These are phyloP conservation scores for Pythium aristosporum DNA, from an alignment of 352 stramenopile species.

Conservation along the genomic window DNA sequence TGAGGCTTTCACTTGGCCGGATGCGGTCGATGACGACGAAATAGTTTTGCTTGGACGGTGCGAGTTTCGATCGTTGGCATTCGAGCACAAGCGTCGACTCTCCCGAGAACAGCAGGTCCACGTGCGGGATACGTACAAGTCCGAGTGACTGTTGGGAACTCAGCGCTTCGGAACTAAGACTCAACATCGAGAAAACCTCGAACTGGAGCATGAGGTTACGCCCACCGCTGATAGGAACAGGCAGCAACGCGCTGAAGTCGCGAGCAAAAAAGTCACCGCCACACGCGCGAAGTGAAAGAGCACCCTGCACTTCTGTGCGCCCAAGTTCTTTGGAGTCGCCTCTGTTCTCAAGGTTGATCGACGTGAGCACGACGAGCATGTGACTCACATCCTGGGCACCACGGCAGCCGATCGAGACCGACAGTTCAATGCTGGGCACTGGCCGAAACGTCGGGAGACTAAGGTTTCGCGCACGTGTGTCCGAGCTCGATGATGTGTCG, in stretches of 20 bases:
- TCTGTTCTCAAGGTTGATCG: conserved; percentile 44
- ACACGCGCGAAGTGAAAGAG: conserved; percentile 64
- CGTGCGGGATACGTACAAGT: conserved; percentile 68
- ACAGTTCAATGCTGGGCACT: conserved; percentile 63
- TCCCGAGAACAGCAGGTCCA: conserved; percentile 75
- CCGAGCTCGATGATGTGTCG: conserved; percentile 13
- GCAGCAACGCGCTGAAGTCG: conserved; percentile 75
- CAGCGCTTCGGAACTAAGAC: conserved; percentile 53
- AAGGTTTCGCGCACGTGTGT: conserved; percentile 54
- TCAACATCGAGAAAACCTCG: conserved; percentile 71
- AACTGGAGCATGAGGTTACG: conserved; percentile 73
- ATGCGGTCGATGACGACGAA: conserved; percentile 83
- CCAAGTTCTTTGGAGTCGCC: conserved; percentile 52
- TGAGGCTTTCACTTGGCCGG: conserved; percentile 55
- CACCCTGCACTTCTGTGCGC: conserved; percentile 75
- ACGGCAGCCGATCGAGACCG: conserved; percentile 74
- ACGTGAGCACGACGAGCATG: conserved; percentile 74
- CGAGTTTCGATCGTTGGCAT: conserved; percentile 39
- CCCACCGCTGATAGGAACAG: conserved; percentile 51
- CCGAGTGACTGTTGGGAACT: conserved; percentile 64
- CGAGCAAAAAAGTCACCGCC: conserved; percentile 73
- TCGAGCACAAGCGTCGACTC: conserved; percentile 73
- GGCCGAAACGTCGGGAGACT: conserved; percentile 69
- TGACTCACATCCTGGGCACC: conserved; percentile 61
- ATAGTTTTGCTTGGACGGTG: conserved; percentile 53